Evolutionary conservation across 108 stramenopile species (phyloP), one percentile per base, ranked within the genome.

Genomic region (Fragilaria radians): DNA sequence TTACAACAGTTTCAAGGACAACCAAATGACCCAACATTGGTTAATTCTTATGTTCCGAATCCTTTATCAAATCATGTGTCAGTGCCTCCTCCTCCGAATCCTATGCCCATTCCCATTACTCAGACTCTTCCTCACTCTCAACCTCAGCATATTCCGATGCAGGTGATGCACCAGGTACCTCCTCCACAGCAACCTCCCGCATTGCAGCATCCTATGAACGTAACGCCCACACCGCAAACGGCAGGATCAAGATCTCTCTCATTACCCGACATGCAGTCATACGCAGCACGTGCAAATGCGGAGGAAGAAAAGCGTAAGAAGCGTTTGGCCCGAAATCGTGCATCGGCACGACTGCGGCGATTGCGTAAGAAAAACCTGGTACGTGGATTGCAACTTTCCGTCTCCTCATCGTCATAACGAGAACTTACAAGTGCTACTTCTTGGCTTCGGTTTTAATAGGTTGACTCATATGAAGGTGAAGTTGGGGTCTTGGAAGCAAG

Each of bases 401-500:
- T 47, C 14, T 18, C 34, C 21, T 33, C 18, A 17, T 45, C 42
- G 56, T 11, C n/a, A 19, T 11, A 42, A 47, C 0, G n/a, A 36
- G 0, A 0, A n/a, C n/a, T n/a, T n/a, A n/a, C n/a, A n/a, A n/a
- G n/a, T n/a, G n/a, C n/a, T n/a, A 5, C 18, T 45, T 11, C 32
- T 25, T 25, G 33, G 5, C 23, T 59, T 32, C 52, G 11, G 5
- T 28, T 26, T 7, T 63, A 53, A 22, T 55, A 77, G 80, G 82
- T 93, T 0, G 92, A 93, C 52, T 85, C 83, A 4, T 93, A 93
- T 52, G 92, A 93, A 72, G 79, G 84, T 17, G 92, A 93, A 73
- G 92, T 93, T 17, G 86, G 86, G 4, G 81, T 88, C 29, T 53
- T 93, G 34, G 92, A 93, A 78, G 67, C 79, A 42, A 74, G 83